Evolutionary conservation across 371 early-diverging fungal species (phyloP).

Genomic region (Lichtheimia ramosa): DNA sequence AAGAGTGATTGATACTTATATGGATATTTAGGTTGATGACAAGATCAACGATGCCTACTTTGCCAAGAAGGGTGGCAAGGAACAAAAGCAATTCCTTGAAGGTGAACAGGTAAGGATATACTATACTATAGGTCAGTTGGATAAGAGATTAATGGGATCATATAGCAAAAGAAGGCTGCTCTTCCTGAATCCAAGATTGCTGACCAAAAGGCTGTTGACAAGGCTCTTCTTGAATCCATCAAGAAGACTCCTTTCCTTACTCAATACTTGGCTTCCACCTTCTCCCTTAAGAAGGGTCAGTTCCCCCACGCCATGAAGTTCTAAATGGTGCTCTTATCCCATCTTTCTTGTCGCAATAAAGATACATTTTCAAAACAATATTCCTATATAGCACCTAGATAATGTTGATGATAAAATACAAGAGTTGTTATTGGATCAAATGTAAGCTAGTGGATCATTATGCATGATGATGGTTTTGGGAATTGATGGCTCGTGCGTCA

Average conservation of each 20-base stretch:
- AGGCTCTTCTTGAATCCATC: conserved; percentile 73
- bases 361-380: no score
- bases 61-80: conserved; percentile 72
- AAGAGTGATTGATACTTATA: neutral
- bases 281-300: conserved; percentile 93
- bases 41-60: conserved; percentile 95
- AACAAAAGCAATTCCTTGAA: conserved; percentile 87
- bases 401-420: no score
- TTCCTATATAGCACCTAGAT: no score
- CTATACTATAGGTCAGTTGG: no score
- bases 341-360: no score
- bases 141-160: no score
- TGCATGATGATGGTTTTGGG: no score
- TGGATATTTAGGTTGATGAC: conserved; percentile 53
- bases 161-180: conserved; percentile 49
- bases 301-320: conserved; percentile 91
- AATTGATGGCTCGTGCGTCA: no score
- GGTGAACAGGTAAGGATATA: conserved; percentile 53
- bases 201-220: conserved; percentile 86
- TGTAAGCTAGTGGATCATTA: no score
- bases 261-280: conserved; percentile 84
- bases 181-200: conserved; percentile 63
- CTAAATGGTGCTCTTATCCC: conserved; percentile 50
- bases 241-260: conserved; percentile 82
- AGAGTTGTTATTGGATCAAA: no score